Base-by-base conservation (phyloP, 768 basidiomycete species). In the Tephrocybe sp. region DNA sequence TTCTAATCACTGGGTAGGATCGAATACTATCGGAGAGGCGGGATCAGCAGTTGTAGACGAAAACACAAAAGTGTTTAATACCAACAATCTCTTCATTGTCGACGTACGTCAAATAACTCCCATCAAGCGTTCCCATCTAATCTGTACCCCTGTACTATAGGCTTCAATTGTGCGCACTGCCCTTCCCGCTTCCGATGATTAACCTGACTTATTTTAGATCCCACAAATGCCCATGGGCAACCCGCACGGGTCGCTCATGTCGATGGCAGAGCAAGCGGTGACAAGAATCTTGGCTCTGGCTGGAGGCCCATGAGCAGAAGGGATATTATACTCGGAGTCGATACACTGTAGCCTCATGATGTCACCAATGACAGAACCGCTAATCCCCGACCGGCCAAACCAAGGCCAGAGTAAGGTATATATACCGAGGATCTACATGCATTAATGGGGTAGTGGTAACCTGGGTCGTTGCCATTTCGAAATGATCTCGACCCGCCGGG, bases 401-500 rank as follows among this genome's bases (percentile, higher is more conserved):
- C n/a, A n/a, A n/a, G n/a, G n/a, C n/a, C n/a, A n/a, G n/a, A n/a
- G n/a, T n/a, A n/a, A n/a, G n/a, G n/a, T n/a, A n/a, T n/a, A n/a
- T n/a, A n/a, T n/a, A n/a, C n/a, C n/a, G n/a, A n/a, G n/a, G n/a
- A n/a, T n/a, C n/a, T n/a, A n/a, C n/a, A n/a, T n/a, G n/a, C n/a
- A n/a, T n/a, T n/a, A n/a, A n/a, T n/a, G n/a, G n/a, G n/a, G n/a
- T n/a, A n/a, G n/a, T n/a, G n/a, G n/a, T n/a, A n/a, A n/a, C n/a
- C n/a, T n/a, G n/a, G n/a, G n/a, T n/a, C n/a, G n/a, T n/a, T n/a
- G n/a, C n/a, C n/a, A n/a, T n/a, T n/a, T n/a, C n/a, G n/a, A n/a
- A n/a, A n/a, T n/a, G 7, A 26, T 11, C 54, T 82, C 83, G 85
- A 86, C 83, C 85, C 85, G 85, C 85, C 85, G 85, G 83, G 84